Evolutionary conservation across 768 basidiomycete genomes (phyloP), one percentile per base, ranked within the genome.

Genomic region (Pisolithus albus): DNA sequence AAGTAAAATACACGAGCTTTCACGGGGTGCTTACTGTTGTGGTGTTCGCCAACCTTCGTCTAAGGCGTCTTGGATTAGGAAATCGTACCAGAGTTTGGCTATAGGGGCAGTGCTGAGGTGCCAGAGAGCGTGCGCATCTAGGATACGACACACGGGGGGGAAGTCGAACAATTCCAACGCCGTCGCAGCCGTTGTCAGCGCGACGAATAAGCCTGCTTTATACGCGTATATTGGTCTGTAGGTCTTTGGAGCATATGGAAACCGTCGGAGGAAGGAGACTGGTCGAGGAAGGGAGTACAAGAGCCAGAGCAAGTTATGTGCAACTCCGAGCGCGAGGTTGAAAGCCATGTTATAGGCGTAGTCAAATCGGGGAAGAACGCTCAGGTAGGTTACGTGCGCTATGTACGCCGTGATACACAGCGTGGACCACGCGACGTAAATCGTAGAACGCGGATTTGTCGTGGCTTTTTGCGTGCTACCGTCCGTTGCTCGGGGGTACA

Each of bases 121-220:
- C 96, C 95, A 98, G 15, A 98, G 69, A 2, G 92, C 77, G 66
- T 97, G 96, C 0, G 94, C 92, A 63, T 98, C 95, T 18, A 97
- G 72, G 7, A 82, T 65, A 32, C 92, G 67, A n/a, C 63, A 61
- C 67, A 83, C 75, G 0, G 92, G 89, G 0, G 92, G 81, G 61
- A 98, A 98, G 64, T 99, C 95, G 56, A 95, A 82, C 3, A 99
- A 64, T 62, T 99, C 95, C 30, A 99, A 75, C 1, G 75, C 72
- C 2, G 84, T 90, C 13, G 91, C 87, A 2, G 75, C 73, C 0
- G 83, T 89, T 1, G 88, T 91, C 15, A 89, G 65, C 10, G 77
- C 59, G 3, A 90, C 85, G 52, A 92, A 81, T 0, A 80, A 30
- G 0, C 74, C 81, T 2, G 81, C 77, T 59, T 79, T 80, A 50